Percentiles rank a stretch among this genome's conserved stretches.
Conservation (phyloP, 495 filamentous ascomycete species). For the Hypoxylon cercidicola region DNA sequence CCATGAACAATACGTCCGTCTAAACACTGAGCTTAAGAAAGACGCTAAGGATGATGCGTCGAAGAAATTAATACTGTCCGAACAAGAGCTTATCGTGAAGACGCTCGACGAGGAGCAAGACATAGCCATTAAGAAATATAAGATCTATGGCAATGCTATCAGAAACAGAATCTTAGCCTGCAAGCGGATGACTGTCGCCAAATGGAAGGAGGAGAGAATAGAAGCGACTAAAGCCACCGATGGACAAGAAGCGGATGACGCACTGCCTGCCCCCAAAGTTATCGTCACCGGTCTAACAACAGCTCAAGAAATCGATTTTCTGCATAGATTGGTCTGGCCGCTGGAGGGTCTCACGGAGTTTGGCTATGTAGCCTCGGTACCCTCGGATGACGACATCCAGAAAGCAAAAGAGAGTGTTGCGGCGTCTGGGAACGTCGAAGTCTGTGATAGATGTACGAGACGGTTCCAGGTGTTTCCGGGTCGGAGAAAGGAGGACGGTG, state of each 20-base stretch:
- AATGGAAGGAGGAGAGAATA: conserved; percentile 69
- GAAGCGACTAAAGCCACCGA: conserved; percentile 28
- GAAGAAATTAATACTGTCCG: conserved; percentile 64
- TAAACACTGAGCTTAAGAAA: conserved; percentile 73
- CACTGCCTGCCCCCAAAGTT: conserved; percentile 46
- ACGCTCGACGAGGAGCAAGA: conserved; percentile 88
- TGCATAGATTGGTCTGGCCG: conserved; percentile 67
- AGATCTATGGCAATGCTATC: conserved; percentile 83
- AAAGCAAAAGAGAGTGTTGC: conserved; percentile 71
- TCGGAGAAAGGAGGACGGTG: conserved; percentile 80
- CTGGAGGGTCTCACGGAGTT: conserved; percentile 67
- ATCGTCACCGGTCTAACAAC: conserved; percentile 74
- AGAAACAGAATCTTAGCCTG: conserved; percentile 79
- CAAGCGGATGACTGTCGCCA: conserved; percentile 72
- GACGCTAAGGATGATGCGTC: conserved; percentile 53
- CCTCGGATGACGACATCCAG: conserved; percentile 60
- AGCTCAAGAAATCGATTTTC: conserved; percentile 73
- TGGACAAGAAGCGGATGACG: conserved; percentile 35
- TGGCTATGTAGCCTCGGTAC: conserved; percentile 77
- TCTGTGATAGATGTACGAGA: conserved; percentile 84
- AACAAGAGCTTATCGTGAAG: conserved; percentile 77
- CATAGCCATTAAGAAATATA: conserved; percentile 69
- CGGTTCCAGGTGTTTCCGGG: conserved; percentile 95
- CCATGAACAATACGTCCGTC: conserved; percentile 74
- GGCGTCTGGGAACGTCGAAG: conserved; percentile 78